phyloP scores from a whole-genome alignment of 2,329 filamentous ascomycete species.

The Sordariomycetes sp. region DNA sequence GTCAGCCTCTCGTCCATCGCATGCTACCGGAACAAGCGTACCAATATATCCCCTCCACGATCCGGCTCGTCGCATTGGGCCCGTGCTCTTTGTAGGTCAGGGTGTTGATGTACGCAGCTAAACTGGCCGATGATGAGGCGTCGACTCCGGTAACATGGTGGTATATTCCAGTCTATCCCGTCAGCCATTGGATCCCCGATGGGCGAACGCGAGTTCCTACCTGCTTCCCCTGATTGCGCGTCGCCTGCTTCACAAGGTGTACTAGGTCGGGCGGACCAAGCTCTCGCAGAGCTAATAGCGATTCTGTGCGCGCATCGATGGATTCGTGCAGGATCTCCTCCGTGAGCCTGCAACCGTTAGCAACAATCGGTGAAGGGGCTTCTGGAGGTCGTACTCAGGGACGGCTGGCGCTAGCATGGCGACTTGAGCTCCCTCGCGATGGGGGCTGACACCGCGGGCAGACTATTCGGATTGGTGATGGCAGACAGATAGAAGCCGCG shows the following conservation, averaged over 20 bases:
- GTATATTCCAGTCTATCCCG: constrained; percentile 71
- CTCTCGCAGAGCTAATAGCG: constrained; percentile 76
- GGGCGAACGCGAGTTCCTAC: constrained; percentile 21
- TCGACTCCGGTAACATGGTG: constrained; percentile 97
- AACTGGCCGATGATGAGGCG: constrained; percentile 91
- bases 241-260: constrained; percentile 73
- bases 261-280: constrained; percentile 93
- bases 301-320: constrained; percentile 86
- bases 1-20: constrained; percentile 6
- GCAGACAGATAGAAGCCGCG: no score
- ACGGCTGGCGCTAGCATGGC: constrained; percentile 67
- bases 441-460: no score
- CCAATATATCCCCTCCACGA: constrained; percentile 92
- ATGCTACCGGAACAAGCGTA: constrained; percentile 23
- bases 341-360: constrained; percentile 58
- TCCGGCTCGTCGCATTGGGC: constrained; percentile 64
- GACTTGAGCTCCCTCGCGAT: constrained; percentile 12
- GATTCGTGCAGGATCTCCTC: constrained; percentile 90
- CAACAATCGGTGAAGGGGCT: constrained; percentile 7
- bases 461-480: no score
- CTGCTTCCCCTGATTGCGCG: constrained; percentile 48
- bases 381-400: constrained; percentile 51
- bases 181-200: constrained; percentile 9
- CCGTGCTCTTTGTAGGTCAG: constrained; percentile 84
- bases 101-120: constrained; percentile 97